phyloP scores from a whole-genome alignment of 768 basidiomycete genomes.

The Russula olivacea region DNA sequence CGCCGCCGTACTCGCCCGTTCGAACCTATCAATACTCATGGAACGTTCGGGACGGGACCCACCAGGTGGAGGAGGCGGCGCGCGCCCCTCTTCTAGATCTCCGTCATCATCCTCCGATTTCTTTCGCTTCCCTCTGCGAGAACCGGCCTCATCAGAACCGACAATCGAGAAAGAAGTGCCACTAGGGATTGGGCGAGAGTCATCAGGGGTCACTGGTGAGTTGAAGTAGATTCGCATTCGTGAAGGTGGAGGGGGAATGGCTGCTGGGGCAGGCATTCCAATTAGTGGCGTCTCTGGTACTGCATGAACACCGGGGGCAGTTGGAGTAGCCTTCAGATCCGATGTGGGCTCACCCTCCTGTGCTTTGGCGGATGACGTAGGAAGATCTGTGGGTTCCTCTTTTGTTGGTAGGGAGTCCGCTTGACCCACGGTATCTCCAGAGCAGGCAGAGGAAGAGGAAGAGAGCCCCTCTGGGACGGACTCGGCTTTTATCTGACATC shows the following conservation, averaged over 20 bases:
- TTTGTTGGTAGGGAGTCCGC: background rate
- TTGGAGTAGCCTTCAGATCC: conserved; percentile 4
- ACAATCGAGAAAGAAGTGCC: conserved; percentile 40
- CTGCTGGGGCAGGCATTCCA: conserved; percentile 28
- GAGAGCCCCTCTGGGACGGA: conserved; percentile 33
- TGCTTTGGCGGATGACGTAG: conserved; percentile 2
- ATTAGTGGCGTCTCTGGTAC: conserved; percentile 1
- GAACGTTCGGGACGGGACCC: conserved; percentile 34
- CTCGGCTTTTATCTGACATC: conserved; percentile 26
- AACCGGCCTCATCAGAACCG: conserved; percentile 43
- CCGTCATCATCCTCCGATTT: conserved; percentile 86
- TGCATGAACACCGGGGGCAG: background rate
- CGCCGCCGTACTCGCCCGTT: conserved; percentile 57
- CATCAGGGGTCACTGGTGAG: conserved; percentile 79
- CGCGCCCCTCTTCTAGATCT: conserved; percentile 67
- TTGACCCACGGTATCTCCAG: conserved; percentile 14
- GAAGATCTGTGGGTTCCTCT: conserved; percentile 12
- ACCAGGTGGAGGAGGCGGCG: conserved; percentile 57
- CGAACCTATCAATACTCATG: conserved; percentile 50
- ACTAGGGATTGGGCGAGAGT: conserved; percentile 68
- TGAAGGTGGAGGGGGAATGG: conserved; percentile 52
- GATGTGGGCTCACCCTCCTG: conserved; percentile 1
- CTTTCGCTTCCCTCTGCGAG: conserved; percentile 79
- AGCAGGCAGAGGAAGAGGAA: conserved; percentile 31
- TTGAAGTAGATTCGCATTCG: conserved; percentile 91